phyloP scores from a whole-genome alignment of 192 early-diverging fungal genomes.

The Irineochytrium annulatum region DNA sequence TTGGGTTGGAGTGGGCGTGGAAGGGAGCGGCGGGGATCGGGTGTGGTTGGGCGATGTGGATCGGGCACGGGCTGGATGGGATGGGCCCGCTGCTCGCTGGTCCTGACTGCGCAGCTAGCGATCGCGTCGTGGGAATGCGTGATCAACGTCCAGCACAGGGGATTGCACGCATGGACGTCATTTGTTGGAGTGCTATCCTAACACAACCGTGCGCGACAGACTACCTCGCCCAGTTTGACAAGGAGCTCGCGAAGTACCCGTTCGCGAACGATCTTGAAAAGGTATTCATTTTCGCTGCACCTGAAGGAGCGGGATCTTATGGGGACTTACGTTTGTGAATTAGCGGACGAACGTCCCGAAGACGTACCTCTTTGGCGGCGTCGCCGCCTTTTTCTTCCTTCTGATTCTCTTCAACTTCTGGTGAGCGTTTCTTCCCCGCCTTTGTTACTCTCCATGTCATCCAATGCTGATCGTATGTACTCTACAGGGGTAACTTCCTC shows the following conservation, averaged over 20 bases:
- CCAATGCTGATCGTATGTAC: conserved; percentile 20
- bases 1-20: too few relatives aligned
- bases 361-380: conserved; percentile 73
- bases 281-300: not conserved
- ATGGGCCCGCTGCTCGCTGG: too few relatives aligned
- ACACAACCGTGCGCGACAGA: not conserved
- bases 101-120: too few relatives aligned
- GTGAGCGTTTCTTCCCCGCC: conserved; percentile 26
- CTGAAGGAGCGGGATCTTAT: not conserved
- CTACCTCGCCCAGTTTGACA: conserved; percentile 57
- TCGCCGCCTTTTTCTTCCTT: conserved; percentile 54
- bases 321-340: not conserved
- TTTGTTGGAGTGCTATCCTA: not conserved
- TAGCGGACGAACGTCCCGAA: conserved; percentile 78
- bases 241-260: conserved; percentile 66
- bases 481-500: conserved; percentile 50
- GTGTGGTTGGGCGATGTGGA: too few relatives aligned
- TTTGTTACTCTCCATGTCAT: not conserved
- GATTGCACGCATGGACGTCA: not conserved
- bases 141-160: too few relatives aligned
- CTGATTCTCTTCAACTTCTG: conserved; percentile 91
- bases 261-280: conserved; percentile 65
- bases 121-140: too few relatives aligned
- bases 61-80: too few relatives aligned
- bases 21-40: too few relatives aligned